These are phyloP conservation scores for Phialocephala subalpina DNA, from an alignment of 2,329 filamentous ascomycete species.

Conservation along the genomic window DNA sequence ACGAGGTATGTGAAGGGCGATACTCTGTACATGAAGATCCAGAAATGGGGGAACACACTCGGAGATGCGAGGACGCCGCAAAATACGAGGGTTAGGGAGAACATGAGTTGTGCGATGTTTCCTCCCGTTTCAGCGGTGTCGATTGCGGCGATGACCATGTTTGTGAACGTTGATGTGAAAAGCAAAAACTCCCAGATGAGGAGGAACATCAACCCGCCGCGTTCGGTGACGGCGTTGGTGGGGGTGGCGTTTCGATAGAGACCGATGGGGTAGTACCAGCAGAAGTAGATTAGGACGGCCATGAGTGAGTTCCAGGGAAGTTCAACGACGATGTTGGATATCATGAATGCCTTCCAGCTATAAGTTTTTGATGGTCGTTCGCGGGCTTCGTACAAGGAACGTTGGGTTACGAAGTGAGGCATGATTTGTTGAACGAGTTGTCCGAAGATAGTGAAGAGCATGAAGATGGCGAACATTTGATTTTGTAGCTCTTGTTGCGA, in stretches of 20 bases:
- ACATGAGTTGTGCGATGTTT: constrained; percentile 78
- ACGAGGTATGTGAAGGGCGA: constrained; percentile 87
- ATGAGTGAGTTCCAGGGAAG: constrained; percentile 82
- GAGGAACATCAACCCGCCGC: constrained; percentile 82
- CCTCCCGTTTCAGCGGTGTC: constrained; percentile 78
- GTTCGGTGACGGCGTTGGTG: constrained; percentile 68
- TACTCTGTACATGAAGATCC: constrained; percentile 85
- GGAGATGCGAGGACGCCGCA: constrained; percentile 75
- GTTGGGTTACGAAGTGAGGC: constrained; percentile 66
- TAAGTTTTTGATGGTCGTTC: constrained; percentile 85
- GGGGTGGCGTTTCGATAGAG: constrained; percentile 74
- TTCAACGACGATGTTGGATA: constrained; percentile 82
- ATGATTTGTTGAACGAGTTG: constrained; percentile 81
- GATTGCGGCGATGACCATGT: constrained; percentile 79
- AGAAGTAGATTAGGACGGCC: constrained; percentile 78
- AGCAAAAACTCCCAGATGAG: constrained; percentile 78
- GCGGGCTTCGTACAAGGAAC: constrained; percentile 68
- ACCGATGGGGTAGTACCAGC: constrained; percentile 88
- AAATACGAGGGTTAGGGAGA: constrained; percentile 78
- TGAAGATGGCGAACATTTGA: constrained; percentile 78
- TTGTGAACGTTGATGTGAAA: constrained; percentile 83
- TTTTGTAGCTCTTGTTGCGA: constrained; percentile 71
- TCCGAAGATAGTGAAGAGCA: constrained; percentile 78
- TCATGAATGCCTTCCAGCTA: constrained; percentile 70
- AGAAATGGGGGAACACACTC: constrained; percentile 72